Percentiles rank a stretch among this genome's conserved stretches.
Conservation (phyloP, 148 eudicot genomes). For the Vaccinium vitisidaea region DNA sequence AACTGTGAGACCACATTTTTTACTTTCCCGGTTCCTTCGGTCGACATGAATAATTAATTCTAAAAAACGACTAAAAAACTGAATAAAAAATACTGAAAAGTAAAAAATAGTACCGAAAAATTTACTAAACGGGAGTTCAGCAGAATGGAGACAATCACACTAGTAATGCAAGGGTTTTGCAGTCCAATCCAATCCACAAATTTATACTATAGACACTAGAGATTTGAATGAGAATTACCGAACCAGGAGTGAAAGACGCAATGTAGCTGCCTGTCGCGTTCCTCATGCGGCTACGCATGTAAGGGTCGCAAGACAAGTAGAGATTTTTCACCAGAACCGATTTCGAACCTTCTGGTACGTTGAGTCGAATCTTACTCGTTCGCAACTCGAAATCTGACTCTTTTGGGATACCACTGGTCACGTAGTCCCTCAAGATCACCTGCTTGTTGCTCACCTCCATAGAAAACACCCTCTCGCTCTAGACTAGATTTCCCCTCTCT, state of each 20-base stretch:
- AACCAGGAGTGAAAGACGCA: constrained; percentile 13
- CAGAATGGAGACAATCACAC: too few species aligned
- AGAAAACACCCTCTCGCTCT: neutral
- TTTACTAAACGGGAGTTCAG: too few species aligned
- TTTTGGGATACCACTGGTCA: constrained; percentile 21
- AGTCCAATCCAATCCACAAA: too few species aligned
- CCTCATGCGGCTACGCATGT: constrained; percentile 13
- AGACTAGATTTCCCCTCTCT: neutral
- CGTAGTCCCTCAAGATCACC: constrained; percentile 26
- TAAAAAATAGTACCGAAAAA: too few species aligned
- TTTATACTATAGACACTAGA: too few species aligned
- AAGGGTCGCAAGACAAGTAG: constrained; percentile 33
- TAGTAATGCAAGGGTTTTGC: too few species aligned
- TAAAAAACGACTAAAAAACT: too few species aligned
- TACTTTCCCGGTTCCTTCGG: too few species aligned
- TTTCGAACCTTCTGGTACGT: constrained; percentile 27
- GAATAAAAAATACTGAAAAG: too few species aligned
- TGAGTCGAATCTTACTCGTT: constrained; percentile 1
- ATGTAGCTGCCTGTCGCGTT: neutral
- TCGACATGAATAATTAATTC: too few species aligned
- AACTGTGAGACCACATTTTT: too few species aligned
- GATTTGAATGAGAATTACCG: neutral
- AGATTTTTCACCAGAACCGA: constrained; percentile 28
- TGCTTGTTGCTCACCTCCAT: constrained; percentile 31
- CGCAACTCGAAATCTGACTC: constrained; percentile 25